Percentiles rank a stretch among this genome's conserved stretches.
phyloP scores from a whole-genome alignment of 2,329 filamentous ascomycete species.

The Diplodia intermedia region DNA sequence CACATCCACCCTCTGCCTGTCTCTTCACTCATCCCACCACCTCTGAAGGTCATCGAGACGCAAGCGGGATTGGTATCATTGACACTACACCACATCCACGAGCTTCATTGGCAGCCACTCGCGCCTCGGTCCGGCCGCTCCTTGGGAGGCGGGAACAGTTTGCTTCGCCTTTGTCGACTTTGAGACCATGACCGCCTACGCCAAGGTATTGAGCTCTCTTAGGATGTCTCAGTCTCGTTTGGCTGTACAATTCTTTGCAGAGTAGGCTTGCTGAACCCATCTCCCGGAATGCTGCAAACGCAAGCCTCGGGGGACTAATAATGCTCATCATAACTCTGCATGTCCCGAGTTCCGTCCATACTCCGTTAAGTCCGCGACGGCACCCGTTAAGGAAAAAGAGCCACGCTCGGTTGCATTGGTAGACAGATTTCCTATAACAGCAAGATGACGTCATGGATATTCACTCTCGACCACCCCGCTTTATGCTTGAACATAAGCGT shows the following conservation, averaged over 20 bases:
- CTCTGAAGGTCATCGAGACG: neutral
- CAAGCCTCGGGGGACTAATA: neutral
- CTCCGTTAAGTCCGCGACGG: conserved; percentile 12
- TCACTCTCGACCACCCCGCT: neutral
- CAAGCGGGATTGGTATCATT: neutral
- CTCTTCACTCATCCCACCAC: neutral
- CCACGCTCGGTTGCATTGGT: neutral
- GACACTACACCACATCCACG: neutral
- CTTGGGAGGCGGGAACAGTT: neutral
- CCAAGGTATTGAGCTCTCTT: no score
- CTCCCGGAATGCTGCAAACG: neutral
- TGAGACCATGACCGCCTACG: no score
- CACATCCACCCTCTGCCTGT: neutral
- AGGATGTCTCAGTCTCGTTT: no score
- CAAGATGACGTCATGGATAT: conserved; percentile 20
- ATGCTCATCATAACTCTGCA: neutral
- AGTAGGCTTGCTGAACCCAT: neutral
- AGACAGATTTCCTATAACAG: neutral
- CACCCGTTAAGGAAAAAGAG: neutral
- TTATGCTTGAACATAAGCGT: neutral
- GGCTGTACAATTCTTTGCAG: neutral
- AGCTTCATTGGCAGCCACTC: neutral
- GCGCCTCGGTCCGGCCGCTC: neutral
- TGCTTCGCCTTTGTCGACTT: no score
- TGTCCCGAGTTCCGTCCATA: neutral